Evolutionary conservation across 2,329 filamentous ascomycete genomes (phyloP).

Genomic region (Pleurostoma richardsiae): DNA sequence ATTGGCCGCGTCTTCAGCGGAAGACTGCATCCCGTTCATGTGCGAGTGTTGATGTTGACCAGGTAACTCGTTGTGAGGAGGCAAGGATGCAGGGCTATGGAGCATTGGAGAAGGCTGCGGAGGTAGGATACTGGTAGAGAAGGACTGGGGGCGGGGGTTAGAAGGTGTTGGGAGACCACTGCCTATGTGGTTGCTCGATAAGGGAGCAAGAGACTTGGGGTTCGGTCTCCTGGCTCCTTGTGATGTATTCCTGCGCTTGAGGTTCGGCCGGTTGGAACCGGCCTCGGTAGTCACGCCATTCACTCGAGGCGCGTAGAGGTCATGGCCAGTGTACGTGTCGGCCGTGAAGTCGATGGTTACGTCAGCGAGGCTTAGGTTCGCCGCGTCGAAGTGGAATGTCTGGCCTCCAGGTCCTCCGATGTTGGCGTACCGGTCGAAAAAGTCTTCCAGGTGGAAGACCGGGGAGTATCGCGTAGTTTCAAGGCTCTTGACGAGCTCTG

Average conservation of each 20-base stretch:
- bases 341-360: conserved; percentile 55
- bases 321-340: conserved; percentile 48
- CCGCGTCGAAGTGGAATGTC: conserved; percentile 62
- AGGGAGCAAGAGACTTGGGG: conserved; percentile 26
- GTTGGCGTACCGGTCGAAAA: conserved; percentile 73
- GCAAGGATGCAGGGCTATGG: conserved; percentile 29
- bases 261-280: conserved; percentile 25
- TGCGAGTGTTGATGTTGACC: conserved; percentile 17
- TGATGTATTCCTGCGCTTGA: conserved; percentile 46
- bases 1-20: conserved; percentile 26
- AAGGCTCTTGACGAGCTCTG: conserved; percentile 70
- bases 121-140: conserved; percentile 25
- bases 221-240: conserved; percentile 32
- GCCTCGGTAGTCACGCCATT: conserved; percentile 15
- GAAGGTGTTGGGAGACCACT: conserved; percentile 16
- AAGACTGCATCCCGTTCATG: conserved; percentile 24
- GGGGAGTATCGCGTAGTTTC: conserved; percentile 68
- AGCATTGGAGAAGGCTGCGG: conserved; percentile 34
- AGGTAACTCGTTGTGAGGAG: conserved; percentile 25
- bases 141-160: conserved; percentile 31
- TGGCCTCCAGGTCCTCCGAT: conserved; percentile 54
- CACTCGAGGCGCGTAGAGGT: conserved; percentile 37
- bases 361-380: conserved; percentile 68
- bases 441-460: conserved; percentile 81
- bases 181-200: conserved; percentile 19